A percentile compares a stretch with the other conserved stretches of the same genome.
These are phyloP conservation scores for Porcisia hertigi DNA, from an alignment of 208 protist genomes.

Conservation along the genomic window DNA sequence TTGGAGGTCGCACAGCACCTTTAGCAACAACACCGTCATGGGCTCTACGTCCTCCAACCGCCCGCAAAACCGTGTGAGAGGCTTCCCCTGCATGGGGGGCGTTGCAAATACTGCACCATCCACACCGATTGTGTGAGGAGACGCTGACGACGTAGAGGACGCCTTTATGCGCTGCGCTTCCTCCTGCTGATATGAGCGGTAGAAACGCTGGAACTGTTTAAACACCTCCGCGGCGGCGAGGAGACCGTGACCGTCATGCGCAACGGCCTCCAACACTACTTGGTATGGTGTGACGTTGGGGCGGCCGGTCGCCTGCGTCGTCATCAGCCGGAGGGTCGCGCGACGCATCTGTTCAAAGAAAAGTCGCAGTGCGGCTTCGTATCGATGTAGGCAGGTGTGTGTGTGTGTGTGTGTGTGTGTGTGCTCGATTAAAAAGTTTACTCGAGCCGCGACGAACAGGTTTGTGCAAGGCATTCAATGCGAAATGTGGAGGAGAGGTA, in stretches of 20 bases:
- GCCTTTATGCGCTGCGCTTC: constrained; percentile 9
- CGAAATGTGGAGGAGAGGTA: too few relatives aligned
- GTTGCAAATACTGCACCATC: background rate
- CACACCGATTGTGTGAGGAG: background rate
- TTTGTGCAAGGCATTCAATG: too few relatives aligned
- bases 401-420: background rate
- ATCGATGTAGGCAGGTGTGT: background rate
- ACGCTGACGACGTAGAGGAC: background rate
- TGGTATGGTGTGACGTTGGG: constrained; percentile 51
- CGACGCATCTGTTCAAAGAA: constrained; percentile 9
- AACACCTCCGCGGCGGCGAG: constrained; percentile 70
- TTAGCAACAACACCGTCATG: constrained; percentile 77
- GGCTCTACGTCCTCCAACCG: constrained; percentile 60
- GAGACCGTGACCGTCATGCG: constrained; percentile 57
- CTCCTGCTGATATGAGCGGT: constrained; percentile 32
- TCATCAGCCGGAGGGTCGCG: background rate
- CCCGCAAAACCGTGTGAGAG: constrained; percentile 78
- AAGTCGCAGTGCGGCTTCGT: background rate
- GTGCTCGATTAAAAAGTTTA: background rate
- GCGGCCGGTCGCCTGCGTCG: background rate
- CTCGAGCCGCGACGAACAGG: too few relatives aligned
- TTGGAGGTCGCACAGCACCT: constrained; percentile 86
- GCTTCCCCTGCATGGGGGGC: constrained; percentile 23
- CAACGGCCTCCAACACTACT: constrained; percentile 55
- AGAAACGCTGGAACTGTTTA: constrained; percentile 75